These are phyloP conservation scores for Beauveria bassiana DNA, from an alignment of 2,329 filamentous ascomycete genomes.

Conservation along the genomic window DNA sequence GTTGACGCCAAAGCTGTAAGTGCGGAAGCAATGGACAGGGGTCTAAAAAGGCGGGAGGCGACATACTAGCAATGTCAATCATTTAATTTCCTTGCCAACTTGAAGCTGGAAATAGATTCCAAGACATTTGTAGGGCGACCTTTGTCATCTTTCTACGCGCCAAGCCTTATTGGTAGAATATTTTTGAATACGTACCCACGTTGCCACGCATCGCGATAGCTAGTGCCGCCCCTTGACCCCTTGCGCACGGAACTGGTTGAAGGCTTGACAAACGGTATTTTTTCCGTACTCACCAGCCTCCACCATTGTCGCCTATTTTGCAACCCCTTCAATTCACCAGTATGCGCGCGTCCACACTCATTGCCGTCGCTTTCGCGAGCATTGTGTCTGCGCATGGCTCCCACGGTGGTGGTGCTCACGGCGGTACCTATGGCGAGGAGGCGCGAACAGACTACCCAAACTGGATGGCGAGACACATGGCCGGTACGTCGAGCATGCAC, in stretches of 20 bases:
- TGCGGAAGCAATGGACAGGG: too few relatives aligned
- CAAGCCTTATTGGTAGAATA: neutral
- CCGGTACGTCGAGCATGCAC: conserved; percentile 36
- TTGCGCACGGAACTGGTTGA: neutral
- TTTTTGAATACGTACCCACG: neutral
- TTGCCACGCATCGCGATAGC: neutral
- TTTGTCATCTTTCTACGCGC: neutral
- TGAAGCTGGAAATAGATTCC: too few relatives aligned
- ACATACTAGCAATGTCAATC: neutral
- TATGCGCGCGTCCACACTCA: conserved; percentile 26
- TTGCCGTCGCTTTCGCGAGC: conserved; percentile 32
- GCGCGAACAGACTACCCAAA: conserved; percentile 46
- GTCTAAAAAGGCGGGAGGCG: neutral
- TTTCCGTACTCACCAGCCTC: neutral
- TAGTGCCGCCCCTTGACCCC: neutral
- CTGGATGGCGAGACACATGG: conserved; percentile 63
- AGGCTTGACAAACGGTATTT: neutral
- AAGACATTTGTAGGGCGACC: too few relatives aligned
- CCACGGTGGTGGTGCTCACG: conserved; percentile 35
- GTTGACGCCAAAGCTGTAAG: too few relatives aligned
- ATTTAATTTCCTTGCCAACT: neutral
- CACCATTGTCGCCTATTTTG: neutral
- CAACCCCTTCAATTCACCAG: neutral
- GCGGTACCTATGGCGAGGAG: conserved; percentile 26
- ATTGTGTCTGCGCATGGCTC: conserved; percentile 45